These are phyloP conservation scores for Tremella mesenterica DNA, from an alignment of 768 basidiomycete species.

Conservation along the genomic window DNA sequence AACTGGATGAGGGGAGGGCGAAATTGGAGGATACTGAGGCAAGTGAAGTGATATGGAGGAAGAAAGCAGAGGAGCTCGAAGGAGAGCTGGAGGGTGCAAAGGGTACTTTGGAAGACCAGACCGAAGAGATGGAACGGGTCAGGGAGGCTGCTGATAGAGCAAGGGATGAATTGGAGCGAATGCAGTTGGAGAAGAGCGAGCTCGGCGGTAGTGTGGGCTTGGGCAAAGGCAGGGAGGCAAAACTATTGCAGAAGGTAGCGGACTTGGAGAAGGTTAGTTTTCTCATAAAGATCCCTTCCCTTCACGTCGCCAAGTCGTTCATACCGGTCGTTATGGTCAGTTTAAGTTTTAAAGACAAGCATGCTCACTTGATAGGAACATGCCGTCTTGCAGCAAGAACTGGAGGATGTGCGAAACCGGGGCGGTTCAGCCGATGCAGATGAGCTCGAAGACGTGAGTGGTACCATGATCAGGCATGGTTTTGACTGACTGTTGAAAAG, in stretches of 20 bases:
- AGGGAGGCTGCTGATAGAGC: constrained; percentile 30
- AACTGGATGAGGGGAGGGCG: constrained; percentile 45
- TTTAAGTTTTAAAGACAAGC: no score
- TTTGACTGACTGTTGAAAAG: constrained; percentile 12
- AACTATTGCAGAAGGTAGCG: constrained; percentile 51
- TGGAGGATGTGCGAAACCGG: constrained; percentile 23
- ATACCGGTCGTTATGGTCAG: no score
- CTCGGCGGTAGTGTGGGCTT: constrained; percentile 40
- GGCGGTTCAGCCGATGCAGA: constrained; percentile 16
- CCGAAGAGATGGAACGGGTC: constrained; percentile 26
- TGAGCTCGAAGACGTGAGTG: constrained; percentile 29
- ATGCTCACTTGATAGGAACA: constrained; percentile 29
- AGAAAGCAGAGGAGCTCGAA: constrained; percentile 47
- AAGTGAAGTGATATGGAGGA: constrained; percentile 57
- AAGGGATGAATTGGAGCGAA: constrained; percentile 26
- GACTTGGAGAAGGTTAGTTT: constrained; percentile 43
- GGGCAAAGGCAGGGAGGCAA: constrained; percentile 47
- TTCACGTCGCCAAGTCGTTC: neutral
- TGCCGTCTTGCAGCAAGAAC: constrained; percentile 24
- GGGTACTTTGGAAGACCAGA: constrained; percentile 22
- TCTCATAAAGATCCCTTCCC: no score
- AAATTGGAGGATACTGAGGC: constrained; percentile 63
- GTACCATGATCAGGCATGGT: neutral
- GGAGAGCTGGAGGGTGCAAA: constrained; percentile 42
- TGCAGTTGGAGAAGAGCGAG: constrained; percentile 15